These are phyloP conservation scores for Lentinula boryana DNA, from an alignment of 768 basidiomycete genomes.

Conservation along the genomic window DNA sequence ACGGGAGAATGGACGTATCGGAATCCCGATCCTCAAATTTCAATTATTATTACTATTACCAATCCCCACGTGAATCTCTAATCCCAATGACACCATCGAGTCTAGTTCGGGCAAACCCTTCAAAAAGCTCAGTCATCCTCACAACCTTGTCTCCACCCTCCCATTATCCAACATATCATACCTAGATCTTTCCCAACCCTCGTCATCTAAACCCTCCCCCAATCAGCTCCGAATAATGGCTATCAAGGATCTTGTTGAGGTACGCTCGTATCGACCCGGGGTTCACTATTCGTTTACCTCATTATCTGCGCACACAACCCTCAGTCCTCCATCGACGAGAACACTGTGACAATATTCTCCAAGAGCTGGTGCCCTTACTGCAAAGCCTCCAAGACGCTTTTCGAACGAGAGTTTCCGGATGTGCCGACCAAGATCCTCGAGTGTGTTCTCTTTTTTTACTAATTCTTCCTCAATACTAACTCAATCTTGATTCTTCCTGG, in stretches of 20 bases:
- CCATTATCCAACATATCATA: background rate
- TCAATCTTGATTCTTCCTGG: background rate
- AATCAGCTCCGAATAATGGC: conserved; percentile 1
- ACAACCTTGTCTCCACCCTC: background rate
- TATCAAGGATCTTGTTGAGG: conserved; percentile 2
- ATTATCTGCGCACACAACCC: background rate
- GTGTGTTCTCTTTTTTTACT: conserved; percentile 29
- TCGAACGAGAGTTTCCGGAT: conserved; percentile 31
- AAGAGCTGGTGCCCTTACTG: conserved; percentile 55
- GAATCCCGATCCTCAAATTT: background rate
- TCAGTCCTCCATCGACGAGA: conserved; percentile 39
- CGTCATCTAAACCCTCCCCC: background rate
- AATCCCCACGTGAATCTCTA: background rate
- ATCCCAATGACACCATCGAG: too few species aligned
- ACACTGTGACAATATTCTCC: conserved; percentile 56
- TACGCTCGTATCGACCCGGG: background rate
- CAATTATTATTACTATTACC: too few species aligned
- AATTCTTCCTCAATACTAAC: background rate
- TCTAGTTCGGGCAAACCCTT: background rate
- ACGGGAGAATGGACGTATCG: background rate
- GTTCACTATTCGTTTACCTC: background rate
- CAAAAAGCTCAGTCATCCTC: background rate
- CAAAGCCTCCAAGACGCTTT: conserved; percentile 40
- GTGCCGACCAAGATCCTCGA: conserved; percentile 37
- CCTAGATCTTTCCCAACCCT: background rate